These are phyloP conservation scores for Calonectria hawksworthii DNA, from an alignment of 2,329 filamentous ascomycete genomes.

Conservation along the genomic window DNA sequence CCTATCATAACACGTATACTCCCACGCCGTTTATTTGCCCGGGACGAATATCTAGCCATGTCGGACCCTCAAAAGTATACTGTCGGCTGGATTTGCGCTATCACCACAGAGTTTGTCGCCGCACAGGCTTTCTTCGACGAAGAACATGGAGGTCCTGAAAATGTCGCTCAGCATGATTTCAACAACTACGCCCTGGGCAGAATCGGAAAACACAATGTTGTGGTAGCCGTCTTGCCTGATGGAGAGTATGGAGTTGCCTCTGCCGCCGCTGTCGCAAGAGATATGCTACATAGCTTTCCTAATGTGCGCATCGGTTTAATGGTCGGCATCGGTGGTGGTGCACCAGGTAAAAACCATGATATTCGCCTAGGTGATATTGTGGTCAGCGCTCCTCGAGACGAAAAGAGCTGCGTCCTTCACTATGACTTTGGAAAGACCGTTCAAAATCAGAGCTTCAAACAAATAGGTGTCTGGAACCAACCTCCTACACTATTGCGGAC, in stretches of 20 bases:
- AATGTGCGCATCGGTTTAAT: not conserved
- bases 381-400: not conserved
- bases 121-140: too few relatives aligned
- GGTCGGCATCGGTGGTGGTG: not conserved
- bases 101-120: too few relatives aligned
- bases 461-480: not conserved
- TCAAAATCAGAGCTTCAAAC: not conserved
- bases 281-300: not conserved
- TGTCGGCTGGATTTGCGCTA: too few relatives aligned
- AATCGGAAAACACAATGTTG: not conserved
- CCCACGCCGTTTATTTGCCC: too few relatives aligned
- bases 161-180: too few relatives aligned
- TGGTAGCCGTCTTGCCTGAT: not conserved
- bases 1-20: too few relatives aligned
- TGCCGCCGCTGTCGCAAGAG: too few relatives aligned
- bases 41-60: too few relatives aligned
- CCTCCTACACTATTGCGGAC: not conserved
- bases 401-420: not conserved
- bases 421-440: not conserved
- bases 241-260: not conserved
- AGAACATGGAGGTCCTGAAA: too few relatives aligned
- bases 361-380: not conserved
- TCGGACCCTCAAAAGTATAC: too few relatives aligned
- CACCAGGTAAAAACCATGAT: not conserved
- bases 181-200: too few relatives aligned